phyloP scores from a whole-genome alignment of 345 rosid genomes.

The Syzygium aqueum region DNA sequence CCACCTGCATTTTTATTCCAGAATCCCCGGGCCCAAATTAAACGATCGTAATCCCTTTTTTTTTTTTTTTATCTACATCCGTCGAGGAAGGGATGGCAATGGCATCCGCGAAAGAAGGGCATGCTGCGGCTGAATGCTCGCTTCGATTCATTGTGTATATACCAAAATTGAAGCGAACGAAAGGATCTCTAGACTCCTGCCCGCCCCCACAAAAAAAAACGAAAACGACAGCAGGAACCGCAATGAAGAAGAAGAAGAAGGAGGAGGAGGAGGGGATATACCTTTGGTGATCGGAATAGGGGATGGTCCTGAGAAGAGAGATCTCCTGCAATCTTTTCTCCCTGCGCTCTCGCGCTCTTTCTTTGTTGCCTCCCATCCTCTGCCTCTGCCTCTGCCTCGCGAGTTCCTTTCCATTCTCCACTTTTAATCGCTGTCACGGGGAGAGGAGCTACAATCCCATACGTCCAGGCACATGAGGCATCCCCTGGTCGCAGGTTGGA shows the following conservation, averaged over 20 bases:
- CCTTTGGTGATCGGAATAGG: slow-evolving; percentile 94
- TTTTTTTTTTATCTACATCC: background rate
- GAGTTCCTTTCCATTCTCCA: background rate
- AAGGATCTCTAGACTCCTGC: background rate
- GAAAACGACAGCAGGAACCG: background rate
- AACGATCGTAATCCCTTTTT: background rate
- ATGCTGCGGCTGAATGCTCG: background rate
- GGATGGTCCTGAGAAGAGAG: slow-evolving; percentile 85
- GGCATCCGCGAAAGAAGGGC: background rate
- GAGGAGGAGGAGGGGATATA: background rate
- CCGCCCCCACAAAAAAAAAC: no score
- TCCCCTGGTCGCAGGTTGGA: background rate
- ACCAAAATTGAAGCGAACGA: background rate
- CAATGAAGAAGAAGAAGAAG: background rate
- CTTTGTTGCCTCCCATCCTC: slow-evolving; percentile 30
- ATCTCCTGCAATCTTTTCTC: slow-evolving; percentile 75
- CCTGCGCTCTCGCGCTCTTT: slow-evolving; percentile 56
- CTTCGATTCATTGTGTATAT: background rate
- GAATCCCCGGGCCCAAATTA: background rate
- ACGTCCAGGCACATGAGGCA: background rate
- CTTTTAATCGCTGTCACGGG: background rate
- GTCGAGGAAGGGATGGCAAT: background rate
- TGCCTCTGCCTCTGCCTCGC: background rate
- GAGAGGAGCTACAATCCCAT: background rate
- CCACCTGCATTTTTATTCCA: slow-evolving; percentile 44